Evolutionary conservation across 768 basidiomycete species (phyloP).

Genomic region (Serendipita sp.): DNA sequence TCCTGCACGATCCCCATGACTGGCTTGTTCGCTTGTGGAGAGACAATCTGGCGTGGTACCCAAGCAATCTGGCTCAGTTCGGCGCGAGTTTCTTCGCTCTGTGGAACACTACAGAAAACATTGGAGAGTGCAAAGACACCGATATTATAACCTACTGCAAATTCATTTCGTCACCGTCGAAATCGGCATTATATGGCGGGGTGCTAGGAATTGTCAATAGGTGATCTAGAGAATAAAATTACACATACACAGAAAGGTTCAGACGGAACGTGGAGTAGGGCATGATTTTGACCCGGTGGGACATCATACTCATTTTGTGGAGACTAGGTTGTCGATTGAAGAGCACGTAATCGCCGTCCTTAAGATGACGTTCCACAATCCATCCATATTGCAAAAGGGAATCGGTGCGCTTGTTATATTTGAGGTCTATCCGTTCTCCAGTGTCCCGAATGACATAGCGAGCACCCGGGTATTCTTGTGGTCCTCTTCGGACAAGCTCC

Average conservation of each 20-base stretch:
- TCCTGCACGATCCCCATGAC: conserved; percentile 99
- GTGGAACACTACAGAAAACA: conserved; percentile 60
- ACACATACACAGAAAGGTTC: conserved; percentile 87
- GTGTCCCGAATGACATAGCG: conserved; percentile 94
- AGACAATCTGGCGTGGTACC: conserved; percentile 97
- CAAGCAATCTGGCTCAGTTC: conserved; percentile 97
- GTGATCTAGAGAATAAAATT: conserved; percentile 12
- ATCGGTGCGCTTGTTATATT: conserved; percentile 91
- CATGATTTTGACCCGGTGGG: conserved; percentile 93
- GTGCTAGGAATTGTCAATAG: conserved; percentile 34
- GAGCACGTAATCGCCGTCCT: conserved; percentile 90
- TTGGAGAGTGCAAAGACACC: not conserved
- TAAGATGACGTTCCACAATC: conserved; percentile 95
- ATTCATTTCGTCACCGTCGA: conserved; percentile 99
- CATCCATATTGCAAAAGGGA: conserved; percentile 94
- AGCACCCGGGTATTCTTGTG: conserved; percentile 88
- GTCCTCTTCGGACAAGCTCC: conserved; percentile 88
- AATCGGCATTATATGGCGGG: conserved; percentile 98
- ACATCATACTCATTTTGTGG: conserved; percentile 99
- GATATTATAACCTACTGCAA: conserved; percentile 71
- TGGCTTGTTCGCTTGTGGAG: conserved; percentile 98
- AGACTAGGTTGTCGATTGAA: conserved; percentile 98
- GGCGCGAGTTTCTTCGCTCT: conserved; percentile 94
- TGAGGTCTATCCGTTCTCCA: conserved; percentile 89
- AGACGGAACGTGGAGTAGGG: conserved; percentile 97